Percentiles rank a stretch among this genome's conserved stretches.
These are phyloP conservation scores for Fraxinus baroniana DNA, from an alignment of 305 asterid genomes.

Conservation along the genomic window DNA sequence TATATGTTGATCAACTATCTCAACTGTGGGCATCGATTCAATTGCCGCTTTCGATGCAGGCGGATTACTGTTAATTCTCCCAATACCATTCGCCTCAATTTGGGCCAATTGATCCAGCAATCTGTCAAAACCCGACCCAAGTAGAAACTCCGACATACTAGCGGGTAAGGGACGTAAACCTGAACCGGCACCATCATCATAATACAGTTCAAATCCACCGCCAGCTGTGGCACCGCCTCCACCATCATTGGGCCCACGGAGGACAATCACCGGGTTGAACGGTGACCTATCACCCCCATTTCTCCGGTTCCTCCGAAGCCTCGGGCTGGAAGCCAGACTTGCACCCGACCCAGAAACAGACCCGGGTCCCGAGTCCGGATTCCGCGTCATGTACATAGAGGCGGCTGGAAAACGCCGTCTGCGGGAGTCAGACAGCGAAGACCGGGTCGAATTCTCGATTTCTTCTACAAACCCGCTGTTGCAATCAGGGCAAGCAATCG, in stretches of 20 bases:
- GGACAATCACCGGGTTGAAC: conserved; percentile 86
- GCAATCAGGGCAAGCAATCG: conserved; percentile 77
- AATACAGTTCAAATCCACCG: conserved; percentile 71
- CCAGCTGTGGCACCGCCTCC: conserved; percentile 35
- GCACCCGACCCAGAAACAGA: conserved; percentile 32
- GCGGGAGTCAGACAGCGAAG: conserved; percentile 64
- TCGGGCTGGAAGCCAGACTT: conserved; percentile 53
- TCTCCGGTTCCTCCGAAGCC: conserved; percentile 65
- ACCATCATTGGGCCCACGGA: conserved; percentile 56
- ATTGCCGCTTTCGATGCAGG: conserved; percentile 91
- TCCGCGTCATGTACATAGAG: conserved; percentile 58
- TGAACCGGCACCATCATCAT: conserved; percentile 87
- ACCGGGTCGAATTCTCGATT: conserved; percentile 49
- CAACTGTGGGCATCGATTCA: conserved; percentile 72
- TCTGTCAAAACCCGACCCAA: conserved; percentile 91
- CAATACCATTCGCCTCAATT: conserved; percentile 74
- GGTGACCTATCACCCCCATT: conserved; percentile 81
- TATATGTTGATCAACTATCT: conserved; percentile 48
- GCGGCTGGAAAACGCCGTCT: conserved; percentile 78
- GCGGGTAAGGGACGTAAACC: conserved; percentile 79
- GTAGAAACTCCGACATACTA: conserved; percentile 77
- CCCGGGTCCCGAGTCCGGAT: conserved; percentile 44
- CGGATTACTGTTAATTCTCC: conserved; percentile 63
- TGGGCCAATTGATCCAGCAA: conserved; percentile 74
- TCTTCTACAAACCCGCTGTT: conserved; percentile 73